These are phyloP conservation scores for Sugiyamaella japonica DNA, from an alignment of 1,139 yeast species.

Conservation along the genomic window DNA sequence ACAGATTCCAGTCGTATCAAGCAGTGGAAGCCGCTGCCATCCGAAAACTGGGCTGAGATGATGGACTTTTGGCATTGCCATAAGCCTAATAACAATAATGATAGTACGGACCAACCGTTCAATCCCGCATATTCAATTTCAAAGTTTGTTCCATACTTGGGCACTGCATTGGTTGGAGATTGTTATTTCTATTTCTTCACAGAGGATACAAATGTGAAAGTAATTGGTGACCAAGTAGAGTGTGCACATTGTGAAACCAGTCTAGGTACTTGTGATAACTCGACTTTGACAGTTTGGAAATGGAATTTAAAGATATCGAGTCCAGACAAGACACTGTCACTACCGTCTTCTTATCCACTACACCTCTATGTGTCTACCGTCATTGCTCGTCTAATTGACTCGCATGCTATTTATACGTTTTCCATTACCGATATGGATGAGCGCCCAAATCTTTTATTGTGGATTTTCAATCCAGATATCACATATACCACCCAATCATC, in stretches of 20 bases:
- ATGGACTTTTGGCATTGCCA: conserved; percentile 99
- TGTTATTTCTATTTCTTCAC: conserved; percentile 53
- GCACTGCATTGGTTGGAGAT: conserved; percentile 56
- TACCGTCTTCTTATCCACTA: conserved; percentile 23
- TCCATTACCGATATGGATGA: conserved; percentile 27
- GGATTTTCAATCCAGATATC: conserved; percentile 61
- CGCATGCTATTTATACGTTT: conserved; percentile 42
- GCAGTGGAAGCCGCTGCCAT: conserved; percentile 65
- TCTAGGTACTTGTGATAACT: conserved; percentile 25
- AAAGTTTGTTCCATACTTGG: conserved; percentile 49
- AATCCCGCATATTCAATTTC: conserved; percentile 33
- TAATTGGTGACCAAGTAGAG: conserved; percentile 7
- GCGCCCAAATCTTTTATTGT: conserved; percentile 37
- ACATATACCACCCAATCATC: conserved; percentile 35
- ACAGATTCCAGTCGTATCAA: conserved; percentile 18
- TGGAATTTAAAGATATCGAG: conserved; percentile 53
- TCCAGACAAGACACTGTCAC: conserved; percentile 18
- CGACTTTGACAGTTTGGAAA: conserved; percentile 51
- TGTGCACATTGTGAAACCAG: conserved; percentile 24
- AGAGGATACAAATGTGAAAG: conserved; percentile 27
- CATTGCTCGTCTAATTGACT: conserved; percentile 35
- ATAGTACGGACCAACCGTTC: conserved; percentile 23
- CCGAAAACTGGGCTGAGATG: conserved; percentile 91
- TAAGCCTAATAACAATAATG: conserved; percentile 58
- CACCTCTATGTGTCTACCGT: conserved; percentile 32